Base-by-base conservation (phyloP, 192 early-diverging fungal genomes). In the Coemansia sp. region DNA sequence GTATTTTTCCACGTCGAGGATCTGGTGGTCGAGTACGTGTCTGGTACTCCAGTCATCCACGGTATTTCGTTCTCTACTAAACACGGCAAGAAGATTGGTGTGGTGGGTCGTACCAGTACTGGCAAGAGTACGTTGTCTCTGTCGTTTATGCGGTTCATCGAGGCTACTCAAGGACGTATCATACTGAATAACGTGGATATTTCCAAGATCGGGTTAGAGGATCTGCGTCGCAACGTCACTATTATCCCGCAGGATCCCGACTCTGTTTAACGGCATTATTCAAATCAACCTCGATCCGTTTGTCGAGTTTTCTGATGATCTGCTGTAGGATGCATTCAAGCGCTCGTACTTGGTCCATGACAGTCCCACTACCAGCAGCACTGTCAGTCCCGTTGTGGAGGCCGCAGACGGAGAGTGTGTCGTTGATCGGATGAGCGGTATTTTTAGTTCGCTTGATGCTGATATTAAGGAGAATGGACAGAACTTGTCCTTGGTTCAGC, bases 201-300 rank as follows among this genome's bases (percentile, higher is more conserved):
- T 45, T 68, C 85, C 0, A 73, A 78, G 21, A 76, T 96, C 46
- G 88, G 91, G 17, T 70, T 93, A 57, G 86, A 92, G 62, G 91
- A 94, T 42, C 80, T 98, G 69, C 88, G 96, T 15, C 78, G 85
- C 25, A 79, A 85, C 37, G 61, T 98, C 51, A 91, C 94, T 0
- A 91, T 98, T 45, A 94, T 97, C 73, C 94, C 95, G 44, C 94
- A 98, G 81, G 95, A 97, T 27, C 46, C 93, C 93, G 5, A 86
- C 93, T 21, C 74, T 92, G 27, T 27, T 27, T 27, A 27, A 27
- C 27, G 2, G 27, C 27, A 27, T 2, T 27, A 27, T 27, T 27
- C 27, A 2, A 27, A 27, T 27, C 27, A 27, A 27, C 2, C 27
- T 27, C 1, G 27, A 27, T 27, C 27, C 27, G 27, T 27, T 27